A percentile compares a stretch with the other conserved stretches of the same genome.
These are phyloP conservation scores for Basidioascus undulatus DNA, from an alignment of 768 basidiomycete genomes.

Conservation along the genomic window DNA sequence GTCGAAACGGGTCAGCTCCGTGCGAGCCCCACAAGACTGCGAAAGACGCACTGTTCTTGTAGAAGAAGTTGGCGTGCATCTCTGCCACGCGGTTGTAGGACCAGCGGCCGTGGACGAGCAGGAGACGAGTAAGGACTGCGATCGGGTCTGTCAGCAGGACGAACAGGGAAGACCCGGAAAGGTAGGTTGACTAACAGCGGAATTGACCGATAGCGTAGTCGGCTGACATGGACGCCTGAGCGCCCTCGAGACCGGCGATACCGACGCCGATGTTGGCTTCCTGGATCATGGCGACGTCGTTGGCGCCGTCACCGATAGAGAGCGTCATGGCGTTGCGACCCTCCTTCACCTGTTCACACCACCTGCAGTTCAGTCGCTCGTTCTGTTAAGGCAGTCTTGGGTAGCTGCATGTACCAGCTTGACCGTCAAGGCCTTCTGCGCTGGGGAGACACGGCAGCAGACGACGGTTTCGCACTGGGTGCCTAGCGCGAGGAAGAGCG, in stretches of 20 bases:
- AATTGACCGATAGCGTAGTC: slow-evolving; percentile 98
- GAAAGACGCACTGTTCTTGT: no score
- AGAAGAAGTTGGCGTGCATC: slow-evolving; percentile 96
- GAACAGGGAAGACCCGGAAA: no score
- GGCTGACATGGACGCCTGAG: slow-evolving; percentile 96
- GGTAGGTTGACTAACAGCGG: no score
- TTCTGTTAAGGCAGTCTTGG: not conserved
- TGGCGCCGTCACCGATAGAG: slow-evolving; percentile 89
- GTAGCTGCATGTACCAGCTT: slow-evolving; percentile 36
- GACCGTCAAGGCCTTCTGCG: slow-evolving; percentile 93
- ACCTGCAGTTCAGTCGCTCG: no score
- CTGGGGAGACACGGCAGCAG: slow-evolving; percentile 90
- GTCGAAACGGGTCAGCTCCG: no score
- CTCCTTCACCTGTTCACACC: slow-evolving; percentile 71
- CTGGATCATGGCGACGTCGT: slow-evolving; percentile 98
- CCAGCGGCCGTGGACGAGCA: slow-evolving; percentile 90
- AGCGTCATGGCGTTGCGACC: slow-evolving; percentile 88
- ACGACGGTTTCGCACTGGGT: slow-evolving; percentile 96
- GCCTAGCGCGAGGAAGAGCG: slow-evolving; percentile 67
- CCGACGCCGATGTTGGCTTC: slow-evolving; percentile 97
- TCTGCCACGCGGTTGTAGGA: slow-evolving; percentile 88
- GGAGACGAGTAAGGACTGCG: slow-evolving; percentile 65
- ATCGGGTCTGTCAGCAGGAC: no score
- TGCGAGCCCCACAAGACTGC: no score
- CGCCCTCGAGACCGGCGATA: slow-evolving; percentile 77